These are phyloP conservation scores for Grosmannia clavigera DNA, from an alignment of 2,329 filamentous ascomycete genomes.

Conservation along the genomic window DNA sequence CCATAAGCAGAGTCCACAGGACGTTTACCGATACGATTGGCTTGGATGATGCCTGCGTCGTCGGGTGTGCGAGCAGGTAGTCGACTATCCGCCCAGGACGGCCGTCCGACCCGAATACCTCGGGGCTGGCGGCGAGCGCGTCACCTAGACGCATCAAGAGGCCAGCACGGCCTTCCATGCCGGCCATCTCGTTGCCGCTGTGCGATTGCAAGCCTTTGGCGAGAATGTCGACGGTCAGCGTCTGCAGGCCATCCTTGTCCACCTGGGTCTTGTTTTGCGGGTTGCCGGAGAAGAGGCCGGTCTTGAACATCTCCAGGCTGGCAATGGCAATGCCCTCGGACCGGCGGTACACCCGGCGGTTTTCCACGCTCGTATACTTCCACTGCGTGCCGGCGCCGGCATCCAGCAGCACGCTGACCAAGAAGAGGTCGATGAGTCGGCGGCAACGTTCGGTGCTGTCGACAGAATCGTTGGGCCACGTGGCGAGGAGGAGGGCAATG, in stretches of 20 bases:
- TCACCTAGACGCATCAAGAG: constrained; percentile 64
- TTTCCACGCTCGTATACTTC: constrained; percentile 87
- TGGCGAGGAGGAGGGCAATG: constrained; percentile 56
- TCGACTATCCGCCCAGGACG: constrained; percentile 93
- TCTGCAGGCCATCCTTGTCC: constrained; percentile 67
- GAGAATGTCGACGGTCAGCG: constrained; percentile 60
- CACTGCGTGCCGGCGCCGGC: constrained; percentile 83
- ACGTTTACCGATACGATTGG: constrained; percentile 80
- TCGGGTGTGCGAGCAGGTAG: constrained; percentile 82
- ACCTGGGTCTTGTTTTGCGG: constrained; percentile 74
- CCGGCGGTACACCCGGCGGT: constrained; percentile 66
- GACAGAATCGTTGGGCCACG: constrained; percentile 50
- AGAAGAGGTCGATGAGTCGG: constrained; percentile 64
- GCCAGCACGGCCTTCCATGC: constrained; percentile 71
- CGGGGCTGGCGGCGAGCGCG: constrained; percentile 61
- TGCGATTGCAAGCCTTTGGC: constrained; percentile 76
- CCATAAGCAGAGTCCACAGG: constrained; percentile 83
- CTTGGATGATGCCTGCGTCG: constrained; percentile 77
- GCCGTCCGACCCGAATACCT: constrained; percentile 73
- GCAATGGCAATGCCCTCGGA: constrained; percentile 79
- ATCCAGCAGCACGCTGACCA: constrained; percentile 70
- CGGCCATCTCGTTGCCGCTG: constrained; percentile 68
- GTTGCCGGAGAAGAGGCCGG: constrained; percentile 77
- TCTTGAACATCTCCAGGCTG: constrained; percentile 83
- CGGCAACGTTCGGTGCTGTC: constrained; percentile 64